Conservation (phyloP, 352 stramenopile genomes). For the Globisporangium nagaii region DNA sequence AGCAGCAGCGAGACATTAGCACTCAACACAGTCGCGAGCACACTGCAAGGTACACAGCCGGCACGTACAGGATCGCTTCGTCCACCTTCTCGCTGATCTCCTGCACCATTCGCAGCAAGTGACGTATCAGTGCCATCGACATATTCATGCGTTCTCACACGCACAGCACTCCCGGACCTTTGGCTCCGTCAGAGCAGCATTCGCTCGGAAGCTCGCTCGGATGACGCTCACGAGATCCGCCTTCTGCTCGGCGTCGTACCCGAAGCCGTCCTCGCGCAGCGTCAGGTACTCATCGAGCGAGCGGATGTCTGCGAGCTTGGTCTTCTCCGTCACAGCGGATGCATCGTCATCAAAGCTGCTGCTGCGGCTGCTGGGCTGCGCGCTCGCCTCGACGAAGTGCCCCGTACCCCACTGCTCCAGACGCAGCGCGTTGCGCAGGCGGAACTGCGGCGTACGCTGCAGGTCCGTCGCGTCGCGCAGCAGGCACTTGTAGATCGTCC, state of each 20-base stretch:
- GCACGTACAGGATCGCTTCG: constrained; percentile 51
- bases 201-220: constrained; percentile 36
- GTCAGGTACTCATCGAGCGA: constrained; percentile 39
- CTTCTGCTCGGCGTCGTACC: constrained; percentile 12
- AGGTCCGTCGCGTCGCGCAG: constrained; percentile 55
- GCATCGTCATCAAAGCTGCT: not conserved
- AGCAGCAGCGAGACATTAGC: not conserved
- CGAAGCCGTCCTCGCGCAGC: constrained; percentile 36
- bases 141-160: too few relatives aligned
- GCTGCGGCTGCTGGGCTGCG: constrained; percentile 5
- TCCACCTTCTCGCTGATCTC: constrained; percentile 46
- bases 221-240: constrained; percentile 37
- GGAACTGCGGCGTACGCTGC: constrained; percentile 53
- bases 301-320: constrained; percentile 19
- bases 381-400: constrained; percentile 28
- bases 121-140: not conserved
- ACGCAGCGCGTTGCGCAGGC: constrained; percentile 40
- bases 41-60: not conserved
- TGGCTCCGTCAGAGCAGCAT: constrained; percentile 23
- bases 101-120: constrained; percentile 9
- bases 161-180: constrained; percentile 35
- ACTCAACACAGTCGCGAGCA: not conserved
- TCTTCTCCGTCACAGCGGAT: not conserved
- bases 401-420: constrained; percentile 66
- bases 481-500: constrained; percentile 64